These are phyloP conservation scores for Taphrina populina DNA, from an alignment of 1,139 yeast species.

Conservation along the genomic window DNA sequence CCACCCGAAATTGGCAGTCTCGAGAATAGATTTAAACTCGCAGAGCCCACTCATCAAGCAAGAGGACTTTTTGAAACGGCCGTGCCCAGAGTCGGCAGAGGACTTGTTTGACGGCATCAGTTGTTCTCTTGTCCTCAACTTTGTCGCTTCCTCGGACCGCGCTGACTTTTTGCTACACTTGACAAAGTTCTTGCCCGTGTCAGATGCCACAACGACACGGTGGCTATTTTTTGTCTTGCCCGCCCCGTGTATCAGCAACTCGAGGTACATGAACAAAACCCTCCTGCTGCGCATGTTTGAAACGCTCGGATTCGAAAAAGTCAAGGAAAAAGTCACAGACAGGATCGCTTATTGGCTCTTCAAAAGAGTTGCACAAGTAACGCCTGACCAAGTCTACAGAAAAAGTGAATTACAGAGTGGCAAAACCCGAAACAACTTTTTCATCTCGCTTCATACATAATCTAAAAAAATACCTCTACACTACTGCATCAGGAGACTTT, in stretches of 20 bases:
- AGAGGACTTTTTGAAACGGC: conserved; percentile 82
- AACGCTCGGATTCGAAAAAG: conserved; percentile 57
- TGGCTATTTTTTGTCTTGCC: conserved; percentile 79
- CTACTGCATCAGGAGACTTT: no score
- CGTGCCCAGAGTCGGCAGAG: conserved; percentile 42
- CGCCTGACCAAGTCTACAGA: conserved; percentile 22
- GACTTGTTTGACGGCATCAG: conserved; percentile 63
- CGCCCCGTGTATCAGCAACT: conserved; percentile 76
- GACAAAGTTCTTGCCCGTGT: conserved; percentile 54
- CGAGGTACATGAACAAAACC: conserved; percentile 65
- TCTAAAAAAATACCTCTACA: neutral
- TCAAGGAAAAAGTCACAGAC: conserved; percentile 58
- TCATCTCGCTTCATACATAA: conserved; percentile 22
- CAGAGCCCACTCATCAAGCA: conserved; percentile 68
- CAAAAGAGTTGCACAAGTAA: conserved; percentile 45
- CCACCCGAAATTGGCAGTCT: conserved; percentile 4
- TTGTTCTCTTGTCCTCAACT: conserved; percentile 82
- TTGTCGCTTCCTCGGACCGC: conserved; percentile 72
- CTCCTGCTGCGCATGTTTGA: conserved; percentile 53
- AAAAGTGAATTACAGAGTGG: conserved; percentile 31
- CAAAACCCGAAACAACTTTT: conserved; percentile 33
- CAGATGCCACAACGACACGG: conserved; percentile 33
- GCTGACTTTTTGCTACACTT: conserved; percentile 75
- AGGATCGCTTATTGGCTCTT: conserved; percentile 80
- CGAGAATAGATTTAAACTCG: conserved; percentile 73